A percentile compares a stretch with the other conserved stretches of the same genome.
Evolutionary conservation across 305 asterid species (phyloP).

Genomic region (Plantago coronopus): DNA sequence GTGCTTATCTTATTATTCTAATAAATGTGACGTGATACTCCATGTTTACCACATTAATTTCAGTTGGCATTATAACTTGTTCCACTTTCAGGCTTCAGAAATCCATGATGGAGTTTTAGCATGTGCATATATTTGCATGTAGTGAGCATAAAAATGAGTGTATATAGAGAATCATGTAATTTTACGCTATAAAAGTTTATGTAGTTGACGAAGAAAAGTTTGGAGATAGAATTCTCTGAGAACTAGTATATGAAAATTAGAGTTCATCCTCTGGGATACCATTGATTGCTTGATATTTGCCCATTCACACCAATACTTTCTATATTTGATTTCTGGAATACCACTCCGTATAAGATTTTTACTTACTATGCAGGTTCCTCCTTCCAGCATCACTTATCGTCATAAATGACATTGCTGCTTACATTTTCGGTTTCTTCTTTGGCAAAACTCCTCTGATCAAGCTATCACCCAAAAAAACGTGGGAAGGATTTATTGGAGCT

Average conservation of each 20-base stretch:
- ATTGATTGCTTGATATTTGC: too few species aligned
- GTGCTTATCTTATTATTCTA: conserved; percentile 17
- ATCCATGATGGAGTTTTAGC: conserved; percentile 14
- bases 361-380: conserved; percentile 82
- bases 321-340: neutral
- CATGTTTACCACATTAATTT: conserved; percentile 8
- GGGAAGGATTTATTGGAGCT: conserved; percentile 99
- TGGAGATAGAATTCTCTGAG: too few species aligned
- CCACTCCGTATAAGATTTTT: neutral
- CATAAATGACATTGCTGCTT: conserved; percentile 92
- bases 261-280: too few species aligned
- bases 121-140: too few species aligned
- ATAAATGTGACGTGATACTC: conserved; percentile 10
- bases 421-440: conserved; percentile 86
- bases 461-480: conserved; percentile 97
- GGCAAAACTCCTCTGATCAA: conserved; percentile 97
- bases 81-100: neutral
- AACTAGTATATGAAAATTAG: too few species aligned
- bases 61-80: neutral
- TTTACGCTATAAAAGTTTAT: too few species aligned
- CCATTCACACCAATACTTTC: too few species aligned
- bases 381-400: conserved; percentile 98
- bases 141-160: too few species aligned
- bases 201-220: too few species aligned
- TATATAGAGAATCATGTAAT: too few species aligned